Evolutionary conservation across 164 flowering plant species (phyloP).

Genomic region (Malania oleifera): DNA sequence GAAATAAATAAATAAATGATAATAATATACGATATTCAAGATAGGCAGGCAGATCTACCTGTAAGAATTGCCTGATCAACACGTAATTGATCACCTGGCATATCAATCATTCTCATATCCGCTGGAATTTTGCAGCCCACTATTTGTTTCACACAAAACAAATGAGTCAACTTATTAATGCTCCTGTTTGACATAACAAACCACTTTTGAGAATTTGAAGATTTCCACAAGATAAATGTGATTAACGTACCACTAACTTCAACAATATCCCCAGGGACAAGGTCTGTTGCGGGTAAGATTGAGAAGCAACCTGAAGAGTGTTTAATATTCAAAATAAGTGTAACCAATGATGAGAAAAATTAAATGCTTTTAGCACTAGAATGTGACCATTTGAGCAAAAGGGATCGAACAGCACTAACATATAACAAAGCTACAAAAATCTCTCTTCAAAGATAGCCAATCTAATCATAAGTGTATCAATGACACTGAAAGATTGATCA

Average conservation of each 20-base stretch:
- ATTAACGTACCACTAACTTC: slow-evolving; percentile 77
- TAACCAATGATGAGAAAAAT: not conserved
- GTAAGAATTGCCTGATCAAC: slow-evolving; percentile 99
- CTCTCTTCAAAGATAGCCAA: not conserved
- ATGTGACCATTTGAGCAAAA: too few relatives aligned
- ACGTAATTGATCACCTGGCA: slow-evolving; percentile 77
- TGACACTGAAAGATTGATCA: too few relatives aligned
- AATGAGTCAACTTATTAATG: not conserved
- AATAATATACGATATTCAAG: not conserved
- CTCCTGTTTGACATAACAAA: not conserved
- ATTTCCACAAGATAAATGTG: not conserved
- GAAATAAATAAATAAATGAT: too few relatives aligned
- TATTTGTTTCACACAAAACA: slow-evolving; percentile 17
- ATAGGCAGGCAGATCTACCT: slow-evolving; percentile 35
- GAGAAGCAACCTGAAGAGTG: slow-evolving; percentile 76
- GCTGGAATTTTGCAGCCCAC: slow-evolving; percentile 99
- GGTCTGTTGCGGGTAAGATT: slow-evolving; percentile 88
- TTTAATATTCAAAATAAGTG: not conserved
- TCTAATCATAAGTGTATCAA: too few relatives aligned
- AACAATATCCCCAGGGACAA: slow-evolving; percentile 97
- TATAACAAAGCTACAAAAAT: not conserved
- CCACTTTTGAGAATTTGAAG: not conserved
- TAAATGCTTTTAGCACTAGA: not conserved
- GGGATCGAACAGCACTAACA: not conserved
- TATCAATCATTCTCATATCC: slow-evolving; percentile 95